These are phyloP conservation scores for Aeschynomene evenia DNA, from an alignment of 306 rosid species.

Conservation along the genomic window DNA sequence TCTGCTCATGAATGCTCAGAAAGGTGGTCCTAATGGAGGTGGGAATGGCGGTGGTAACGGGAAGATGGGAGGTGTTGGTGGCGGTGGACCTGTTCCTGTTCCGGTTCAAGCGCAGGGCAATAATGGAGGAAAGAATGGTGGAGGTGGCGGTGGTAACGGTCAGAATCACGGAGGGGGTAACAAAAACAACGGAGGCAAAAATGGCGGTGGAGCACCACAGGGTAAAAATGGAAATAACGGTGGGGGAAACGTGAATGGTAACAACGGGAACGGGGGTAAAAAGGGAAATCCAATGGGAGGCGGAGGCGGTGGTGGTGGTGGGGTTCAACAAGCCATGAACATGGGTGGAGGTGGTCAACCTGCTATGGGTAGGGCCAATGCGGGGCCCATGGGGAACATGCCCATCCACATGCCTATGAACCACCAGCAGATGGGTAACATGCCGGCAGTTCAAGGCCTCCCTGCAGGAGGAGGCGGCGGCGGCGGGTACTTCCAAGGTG, in stretches of 20 bases:
- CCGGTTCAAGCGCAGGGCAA: slow-evolving; percentile 32
- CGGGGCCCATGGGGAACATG: slow-evolving; percentile 53
- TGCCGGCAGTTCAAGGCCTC: slow-evolving; percentile 71
- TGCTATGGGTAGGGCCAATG: slow-evolving; percentile 39
- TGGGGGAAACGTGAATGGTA: slow-evolving; percentile 37
- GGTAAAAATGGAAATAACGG: slow-evolving; percentile 30
- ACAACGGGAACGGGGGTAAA: slow-evolving; percentile 30
- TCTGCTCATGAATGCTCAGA: slow-evolving; percentile 49
- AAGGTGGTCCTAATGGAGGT: slow-evolving; percentile 34
- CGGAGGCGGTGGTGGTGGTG: slow-evolving; percentile 25
- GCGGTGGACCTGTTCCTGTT: slow-evolving; percentile 29
- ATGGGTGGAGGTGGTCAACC: slow-evolving; percentile 50
- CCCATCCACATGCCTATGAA: slow-evolving; percentile 44
- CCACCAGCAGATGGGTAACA: slow-evolving; percentile 51
- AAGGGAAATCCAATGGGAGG: slow-evolving; percentile 44
- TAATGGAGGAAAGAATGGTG: slow-evolving; percentile 54
- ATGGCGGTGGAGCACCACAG: slow-evolving; percentile 20
- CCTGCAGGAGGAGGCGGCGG: slow-evolving; percentile 53
- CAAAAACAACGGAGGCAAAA: slow-evolving; percentile 31
- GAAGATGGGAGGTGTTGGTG: slow-evolving; percentile 31
- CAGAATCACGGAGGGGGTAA: slow-evolving; percentile 33
- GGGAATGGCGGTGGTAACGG: slow-evolving; percentile 34
- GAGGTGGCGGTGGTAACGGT: slow-evolving; percentile 25
- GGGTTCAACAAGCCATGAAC: slow-evolving; percentile 39
- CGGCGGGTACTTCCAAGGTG: slow-evolving; percentile 48